Base-by-base conservation (phyloP, 2,329 filamentous ascomycete genomes). In the Beauveria medogensis region DNA sequence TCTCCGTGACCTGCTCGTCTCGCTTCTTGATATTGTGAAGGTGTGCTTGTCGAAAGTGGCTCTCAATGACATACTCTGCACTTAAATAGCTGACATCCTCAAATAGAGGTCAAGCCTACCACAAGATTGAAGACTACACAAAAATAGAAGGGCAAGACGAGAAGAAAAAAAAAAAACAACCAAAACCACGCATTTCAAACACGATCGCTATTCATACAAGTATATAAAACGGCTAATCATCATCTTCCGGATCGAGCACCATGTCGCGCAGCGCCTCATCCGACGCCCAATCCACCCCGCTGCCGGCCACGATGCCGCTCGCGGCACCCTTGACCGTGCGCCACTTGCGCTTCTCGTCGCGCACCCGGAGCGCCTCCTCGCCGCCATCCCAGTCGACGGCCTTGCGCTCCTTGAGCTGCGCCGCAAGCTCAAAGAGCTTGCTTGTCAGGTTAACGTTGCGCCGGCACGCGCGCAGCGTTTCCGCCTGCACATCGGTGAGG, bases 241-340 rank as follows among this genome's bases (percentile, higher is more conserved):
- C 77, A 64, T 74, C 72, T 64, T 87, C 84, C 12, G 79, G 75
- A 68, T 90, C 91, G 63, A 95, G 77, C 28, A 96, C 90, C 63
- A 93, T 78, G 55, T 84, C 82, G 62, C 83, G 79, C 63, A 96
- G 75, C 62, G 78, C 79, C 56, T 85, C 80, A 72, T 95, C 86
- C 46, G 82, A 77, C 14, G 84, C 85, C 91, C 91, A 96, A 69
- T 95, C 86, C 59, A 94, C 79, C 52, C 91, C 91, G 71, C 91
- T 95, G 3, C 89, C 90, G 5, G 85, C 89, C 52, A 96, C 82
- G 60, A 92, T 81, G 20, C 88, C 90, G 68, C 88, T 89, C n/a
- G 89, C 81, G 47, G 91, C 84, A 26, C 84, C 89, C 75, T 93
- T 94, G 72, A 93, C 83, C 22, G 88, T 85, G 68, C 85, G 84